Percentiles rank a stretch among this genome's conserved stretches.
phyloP scores from a whole-genome alignment of 139 green algal species.

The Coccomyxa sp. region DNA sequence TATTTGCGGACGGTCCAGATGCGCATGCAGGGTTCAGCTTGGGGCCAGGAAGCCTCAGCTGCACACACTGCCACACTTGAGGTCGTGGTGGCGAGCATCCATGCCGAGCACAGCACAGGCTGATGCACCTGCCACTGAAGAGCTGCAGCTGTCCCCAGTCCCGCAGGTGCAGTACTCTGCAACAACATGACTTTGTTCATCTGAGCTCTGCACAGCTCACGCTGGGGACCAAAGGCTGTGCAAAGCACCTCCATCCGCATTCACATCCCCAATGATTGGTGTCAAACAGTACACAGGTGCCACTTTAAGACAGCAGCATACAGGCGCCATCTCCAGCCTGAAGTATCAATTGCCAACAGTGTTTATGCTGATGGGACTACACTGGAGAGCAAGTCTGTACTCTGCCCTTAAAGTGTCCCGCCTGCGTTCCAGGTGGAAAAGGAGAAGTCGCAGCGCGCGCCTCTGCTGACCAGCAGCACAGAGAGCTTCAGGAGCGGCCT shows the following conservation, averaged over 20 bases:
- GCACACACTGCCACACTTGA: too few relatives aligned
- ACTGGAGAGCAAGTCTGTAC: too few relatives aligned
- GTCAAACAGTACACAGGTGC: not conserved
- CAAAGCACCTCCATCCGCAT: too few relatives aligned
- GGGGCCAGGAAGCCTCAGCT: not conserved
- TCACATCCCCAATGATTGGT: too few relatives aligned
- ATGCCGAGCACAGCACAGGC: not conserved
- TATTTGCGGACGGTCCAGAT: not conserved
- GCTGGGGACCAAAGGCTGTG: too few relatives aligned
- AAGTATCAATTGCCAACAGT: too few relatives aligned
- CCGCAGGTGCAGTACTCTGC: not conserved
- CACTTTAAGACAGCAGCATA: not conserved
- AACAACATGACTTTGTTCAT: too few relatives aligned
- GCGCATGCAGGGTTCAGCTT: not conserved
- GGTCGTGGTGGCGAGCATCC: not conserved
- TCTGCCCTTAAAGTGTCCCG: not conserved
- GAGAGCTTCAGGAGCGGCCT: not conserved
- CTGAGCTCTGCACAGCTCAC: too few relatives aligned
- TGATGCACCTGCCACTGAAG: not conserved
- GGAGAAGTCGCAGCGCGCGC: not conserved
- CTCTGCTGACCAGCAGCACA: not conserved
- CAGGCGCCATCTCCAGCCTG: too few relatives aligned
- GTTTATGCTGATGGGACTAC: too few relatives aligned
- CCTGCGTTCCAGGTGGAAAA: not conserved
- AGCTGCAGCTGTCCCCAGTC: not conserved